A percentile compares a stretch with the other conserved stretches of the same genome.
phyloP scores from a whole-genome alignment of 306 rosid species.

The Begonia peltatifolia region DNA sequence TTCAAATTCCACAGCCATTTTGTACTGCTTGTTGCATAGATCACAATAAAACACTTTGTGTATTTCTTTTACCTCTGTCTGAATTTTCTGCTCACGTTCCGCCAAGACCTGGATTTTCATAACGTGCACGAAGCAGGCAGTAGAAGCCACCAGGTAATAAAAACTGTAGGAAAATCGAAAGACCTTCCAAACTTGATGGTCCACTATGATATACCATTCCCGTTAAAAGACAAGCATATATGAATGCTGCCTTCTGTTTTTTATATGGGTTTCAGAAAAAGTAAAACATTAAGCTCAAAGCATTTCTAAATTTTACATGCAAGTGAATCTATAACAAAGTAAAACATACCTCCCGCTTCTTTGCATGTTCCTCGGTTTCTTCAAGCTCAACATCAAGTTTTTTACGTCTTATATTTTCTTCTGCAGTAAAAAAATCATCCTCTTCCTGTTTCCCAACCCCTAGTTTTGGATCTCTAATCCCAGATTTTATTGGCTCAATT shows the following conservation, averaged over 20 bases:
- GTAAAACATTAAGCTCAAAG: conserved; percentile 68
- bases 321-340: conserved; percentile 14
- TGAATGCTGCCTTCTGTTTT: conserved; percentile 96
- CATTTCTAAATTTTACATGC: conserved; percentile 22
- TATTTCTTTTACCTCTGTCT: conserved; percentile 85
- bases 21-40: conserved; percentile 96
- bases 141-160: conserved; percentile 99
- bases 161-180: conserved; percentile 99
- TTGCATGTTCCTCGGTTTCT: conserved; percentile 72
- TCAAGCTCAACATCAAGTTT: conserved; percentile 84
- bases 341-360: conserved; percentile 82
- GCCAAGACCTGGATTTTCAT: conserved; percentile 98
- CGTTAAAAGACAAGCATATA: conserved; percentile 85
- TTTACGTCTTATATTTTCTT: conserved; percentile 78
- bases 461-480: conserved; percentile 82
- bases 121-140: conserved; percentile 99
- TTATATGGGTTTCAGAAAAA: conserved; percentile 68
- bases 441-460: conserved; percentile 94
- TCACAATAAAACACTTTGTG: conserved; percentile 93
- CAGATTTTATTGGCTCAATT: conserved; percentile 80
- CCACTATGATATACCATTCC: conserved; percentile 82
- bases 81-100: conserved; percentile 95
- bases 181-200: conserved; percentile 96
- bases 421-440: conserved; percentile 92
- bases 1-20: conserved; percentile 90